Evolutionary conservation across 331 rosid genomes (phyloP).

Genomic region (Arachis monticola): DNA sequence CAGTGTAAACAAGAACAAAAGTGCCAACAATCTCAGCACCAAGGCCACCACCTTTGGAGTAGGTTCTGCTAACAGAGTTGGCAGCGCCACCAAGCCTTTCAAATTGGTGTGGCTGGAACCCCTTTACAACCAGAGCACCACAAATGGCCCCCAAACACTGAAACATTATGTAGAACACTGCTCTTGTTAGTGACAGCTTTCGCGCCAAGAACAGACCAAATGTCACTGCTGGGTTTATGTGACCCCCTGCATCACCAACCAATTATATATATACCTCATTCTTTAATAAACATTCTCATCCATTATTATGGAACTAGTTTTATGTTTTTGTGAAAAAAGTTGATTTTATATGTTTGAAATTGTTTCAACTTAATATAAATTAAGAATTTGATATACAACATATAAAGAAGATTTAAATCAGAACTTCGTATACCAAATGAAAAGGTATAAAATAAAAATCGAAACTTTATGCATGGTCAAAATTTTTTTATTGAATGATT

Average conservation of each 20-base stretch:
- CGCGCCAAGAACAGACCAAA: conserved; percentile 41
- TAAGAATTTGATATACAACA: too few relatives aligned
- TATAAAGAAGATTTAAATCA: too few relatives aligned
- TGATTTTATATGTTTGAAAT: too few relatives aligned
- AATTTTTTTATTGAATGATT: too few relatives aligned
- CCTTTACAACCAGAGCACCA: conserved; percentile 40
- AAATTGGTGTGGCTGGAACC: conserved; percentile 31
- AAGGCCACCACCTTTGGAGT: conserved; percentile 33
- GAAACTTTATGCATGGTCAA: too few relatives aligned
- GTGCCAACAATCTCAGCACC: conserved; percentile 45
- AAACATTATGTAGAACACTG: conserved; percentile 29
- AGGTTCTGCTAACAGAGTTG: conserved; percentile 7
- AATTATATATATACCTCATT: too few relatives aligned
- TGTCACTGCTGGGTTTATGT: conserved; percentile 42
- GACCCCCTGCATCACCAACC: conserved; percentile 37
- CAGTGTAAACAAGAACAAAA: conserved; percentile 44
- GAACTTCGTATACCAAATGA: too few relatives aligned
- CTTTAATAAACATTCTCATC: too few relatives aligned
- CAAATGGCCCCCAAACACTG: conserved; percentile 38
- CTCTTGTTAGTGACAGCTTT: conserved; percentile 30
- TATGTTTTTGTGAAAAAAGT: too few relatives aligned
- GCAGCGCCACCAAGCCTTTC: conserved; percentile 41
- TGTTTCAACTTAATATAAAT: too few relatives aligned
- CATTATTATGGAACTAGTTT: not conserved
- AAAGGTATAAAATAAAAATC: too few relatives aligned